Conservation (phyloP, 768 basidiomycete genomes). For the Sarcodon aspratus region DNA sequence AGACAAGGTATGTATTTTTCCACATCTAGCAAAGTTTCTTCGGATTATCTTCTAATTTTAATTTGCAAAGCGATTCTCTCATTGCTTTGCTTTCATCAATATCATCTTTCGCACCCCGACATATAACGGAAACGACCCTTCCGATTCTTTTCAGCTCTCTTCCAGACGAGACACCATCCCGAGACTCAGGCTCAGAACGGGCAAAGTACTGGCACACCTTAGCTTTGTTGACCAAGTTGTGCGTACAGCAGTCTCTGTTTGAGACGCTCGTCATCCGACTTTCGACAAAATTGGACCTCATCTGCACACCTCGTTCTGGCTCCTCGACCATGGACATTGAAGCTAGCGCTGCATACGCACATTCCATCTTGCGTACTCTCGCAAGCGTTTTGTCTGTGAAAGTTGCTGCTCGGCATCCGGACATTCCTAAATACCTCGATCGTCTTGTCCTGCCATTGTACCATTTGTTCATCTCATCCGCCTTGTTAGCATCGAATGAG, state of each 20-base stretch:
- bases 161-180: conserved; percentile 51
- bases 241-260: conserved; percentile 67
- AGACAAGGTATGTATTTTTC: conserved; percentile 36
- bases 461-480: conserved; percentile 42
- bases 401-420: conserved; percentile 35
- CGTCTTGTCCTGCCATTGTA: conserved; percentile 62
- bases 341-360: conserved; percentile 70
- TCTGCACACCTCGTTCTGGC: conserved; percentile 30
- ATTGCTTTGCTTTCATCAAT: conserved; percentile 56
- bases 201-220: conserved; percentile 58
- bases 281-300: conserved; percentile 60
- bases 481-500: conserved; percentile 12
- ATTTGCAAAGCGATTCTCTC: conserved; percentile 35
- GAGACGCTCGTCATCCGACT: conserved; percentile 73
- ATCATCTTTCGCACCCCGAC: conserved; percentile 43
- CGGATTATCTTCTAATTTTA: neutral
- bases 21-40: neutral
- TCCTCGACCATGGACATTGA: conserved; percentile 31
- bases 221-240: conserved; percentile 58
- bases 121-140: conserved; percentile 65
- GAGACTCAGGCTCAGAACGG: conserved; percentile 44
- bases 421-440: conserved; percentile 76
- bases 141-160: conserved; percentile 70
- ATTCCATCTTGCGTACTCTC: conserved; percentile 68
- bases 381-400: conserved; percentile 48